These are phyloP conservation scores for Cardiospermum halicacabum DNA, from an alignment of 345 rosid species.

Conservation along the genomic window DNA sequence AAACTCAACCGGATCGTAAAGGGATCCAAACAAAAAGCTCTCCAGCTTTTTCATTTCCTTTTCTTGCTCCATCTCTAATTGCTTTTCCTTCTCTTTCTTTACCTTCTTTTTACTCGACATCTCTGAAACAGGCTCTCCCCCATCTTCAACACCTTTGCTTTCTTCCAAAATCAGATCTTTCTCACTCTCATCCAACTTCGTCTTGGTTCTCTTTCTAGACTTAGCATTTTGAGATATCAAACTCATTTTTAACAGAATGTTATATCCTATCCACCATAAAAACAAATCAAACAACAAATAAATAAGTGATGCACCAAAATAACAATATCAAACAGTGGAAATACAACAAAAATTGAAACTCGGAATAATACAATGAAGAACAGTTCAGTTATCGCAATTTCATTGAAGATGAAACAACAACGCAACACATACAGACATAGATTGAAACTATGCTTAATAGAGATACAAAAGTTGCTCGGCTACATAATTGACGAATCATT, in stretches of 20 bases:
- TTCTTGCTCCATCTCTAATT: conserved; percentile 42
- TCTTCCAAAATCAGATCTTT: conserved; percentile 24
- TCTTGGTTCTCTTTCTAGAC: conserved; percentile 32
- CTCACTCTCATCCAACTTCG: conserved; percentile 24
- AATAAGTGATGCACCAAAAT: background rate
- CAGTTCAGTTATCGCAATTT: too few relatives aligned
- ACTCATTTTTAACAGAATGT: conserved; percentile 33
- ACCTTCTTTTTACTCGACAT: conserved; percentile 45
- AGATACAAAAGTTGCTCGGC: too few relatives aligned
- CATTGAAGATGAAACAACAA: too few relatives aligned
- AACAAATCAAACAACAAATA: conserved; percentile 6
- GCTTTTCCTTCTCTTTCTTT: conserved; percentile 48
- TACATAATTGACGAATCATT: too few relatives aligned
- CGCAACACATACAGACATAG: too few relatives aligned
- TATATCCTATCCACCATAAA: conserved; percentile 15
- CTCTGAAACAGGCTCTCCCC: conserved; percentile 28
- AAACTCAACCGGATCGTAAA: conserved; percentile 69
- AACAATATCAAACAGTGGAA: too few relatives aligned
- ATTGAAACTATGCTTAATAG: too few relatives aligned
- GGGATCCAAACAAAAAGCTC: conserved; percentile 66
- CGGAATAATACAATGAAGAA: too few relatives aligned
- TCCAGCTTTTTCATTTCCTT: conserved; percentile 72
- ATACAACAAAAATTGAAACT: too few relatives aligned
- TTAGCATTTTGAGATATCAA: conserved; percentile 62
- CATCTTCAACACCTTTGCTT: conserved; percentile 27